phyloP scores from a whole-genome alignment of 371 early-diverging fungal species.

The Apophysomyces elegans region DNA sequence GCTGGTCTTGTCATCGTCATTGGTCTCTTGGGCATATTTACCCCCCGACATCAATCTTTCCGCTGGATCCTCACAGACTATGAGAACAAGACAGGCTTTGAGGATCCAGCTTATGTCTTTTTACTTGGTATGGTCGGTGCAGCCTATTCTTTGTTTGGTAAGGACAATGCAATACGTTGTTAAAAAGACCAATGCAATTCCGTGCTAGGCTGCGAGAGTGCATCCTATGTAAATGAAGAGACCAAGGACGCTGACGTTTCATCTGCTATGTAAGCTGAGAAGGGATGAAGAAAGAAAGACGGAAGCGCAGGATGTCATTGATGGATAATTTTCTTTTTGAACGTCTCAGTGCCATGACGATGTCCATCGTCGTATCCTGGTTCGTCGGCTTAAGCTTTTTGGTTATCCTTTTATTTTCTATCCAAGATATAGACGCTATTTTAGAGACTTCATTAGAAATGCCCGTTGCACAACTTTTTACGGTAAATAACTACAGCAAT shows the following conservation, averaged over 20 bases:
- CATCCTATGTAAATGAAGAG: constrained; percentile 48
- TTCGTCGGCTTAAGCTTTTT: constrained; percentile 40
- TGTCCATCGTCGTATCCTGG: constrained; percentile 46
- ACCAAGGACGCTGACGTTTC: constrained; percentile 48
- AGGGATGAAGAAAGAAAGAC: neutral
- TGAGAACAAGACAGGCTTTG: constrained; percentile 48
- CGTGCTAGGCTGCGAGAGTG: constrained; percentile 45
- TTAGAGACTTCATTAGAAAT: constrained; percentile 34
- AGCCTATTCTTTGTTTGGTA: constrained; percentile 51
- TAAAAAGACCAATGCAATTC: neutral
- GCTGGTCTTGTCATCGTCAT: constrained; percentile 39
- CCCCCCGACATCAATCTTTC: constrained; percentile 26
- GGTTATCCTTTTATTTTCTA: constrained; percentile 39
- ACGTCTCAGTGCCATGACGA: constrained; percentile 39
- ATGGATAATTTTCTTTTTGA: neutral
- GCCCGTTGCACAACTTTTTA: constrained; percentile 50
- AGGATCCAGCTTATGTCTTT: constrained; percentile 41
- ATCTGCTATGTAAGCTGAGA: constrained; percentile 36
- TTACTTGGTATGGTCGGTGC: constrained; percentile 49
- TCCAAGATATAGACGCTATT: constrained; percentile 45
- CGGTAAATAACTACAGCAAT: constrained; percentile 22
- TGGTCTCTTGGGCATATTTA: constrained; percentile 20
- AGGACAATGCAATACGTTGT: constrained; percentile 11
- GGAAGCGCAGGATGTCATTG: neutral
- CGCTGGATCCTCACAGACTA: constrained; percentile 45